Percentiles rank a stretch among this genome's conserved stretches.
Conservation (phyloP, 768 basidiomycete species). For the Pulveroboletus sp. region DNA sequence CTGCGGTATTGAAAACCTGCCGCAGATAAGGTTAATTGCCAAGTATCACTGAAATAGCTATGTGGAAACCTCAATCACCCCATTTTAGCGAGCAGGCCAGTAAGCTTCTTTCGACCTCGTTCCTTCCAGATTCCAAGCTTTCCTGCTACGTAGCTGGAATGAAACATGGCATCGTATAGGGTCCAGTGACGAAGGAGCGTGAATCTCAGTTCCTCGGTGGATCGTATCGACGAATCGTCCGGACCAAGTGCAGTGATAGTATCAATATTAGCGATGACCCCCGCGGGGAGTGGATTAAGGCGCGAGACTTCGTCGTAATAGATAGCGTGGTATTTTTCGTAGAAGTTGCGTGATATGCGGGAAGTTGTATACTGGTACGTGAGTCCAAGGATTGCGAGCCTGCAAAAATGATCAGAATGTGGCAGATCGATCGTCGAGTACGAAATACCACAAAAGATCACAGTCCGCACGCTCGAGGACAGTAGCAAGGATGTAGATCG, state of each 20-base stretch:
- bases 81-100: slow-evolving; percentile 96
- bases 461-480: slow-evolving; percentile 90
- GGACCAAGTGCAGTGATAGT: slow-evolving; percentile 57
- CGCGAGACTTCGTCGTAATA: slow-evolving; percentile 92
- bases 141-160: slow-evolving; percentile 93
- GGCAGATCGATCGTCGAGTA: background rate
- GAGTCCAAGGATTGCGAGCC: slow-evolving; percentile 89
- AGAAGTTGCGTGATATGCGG: slow-evolving; percentile 80
- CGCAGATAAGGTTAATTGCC: slow-evolving; percentile 12
- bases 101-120: slow-evolving; percentile 80
- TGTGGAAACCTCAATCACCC: slow-evolving; percentile 52
- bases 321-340: slow-evolving; percentile 74
- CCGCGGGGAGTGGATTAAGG: slow-evolving; percentile 63
- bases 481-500: slow-evolving; percentile 85
- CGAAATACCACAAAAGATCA: slow-evolving; percentile 80
- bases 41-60: background rate
- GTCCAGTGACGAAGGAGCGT: slow-evolving; percentile 97
- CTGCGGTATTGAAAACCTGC: slow-evolving; percentile 87
- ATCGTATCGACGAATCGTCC: slow-evolving; percentile 78
- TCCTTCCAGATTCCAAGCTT: slow-evolving; percentile 98
- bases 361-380: slow-evolving; percentile 89
- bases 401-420: slow-evolving; percentile 27
- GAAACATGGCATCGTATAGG: slow-evolving; percentile 95
- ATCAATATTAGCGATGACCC: slow-evolving; percentile 33
- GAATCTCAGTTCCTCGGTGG: slow-evolving; percentile 88